Conservation (phyloP, 1,284 basidiomycete species). For the Tylopilus orsonianus region DNA sequence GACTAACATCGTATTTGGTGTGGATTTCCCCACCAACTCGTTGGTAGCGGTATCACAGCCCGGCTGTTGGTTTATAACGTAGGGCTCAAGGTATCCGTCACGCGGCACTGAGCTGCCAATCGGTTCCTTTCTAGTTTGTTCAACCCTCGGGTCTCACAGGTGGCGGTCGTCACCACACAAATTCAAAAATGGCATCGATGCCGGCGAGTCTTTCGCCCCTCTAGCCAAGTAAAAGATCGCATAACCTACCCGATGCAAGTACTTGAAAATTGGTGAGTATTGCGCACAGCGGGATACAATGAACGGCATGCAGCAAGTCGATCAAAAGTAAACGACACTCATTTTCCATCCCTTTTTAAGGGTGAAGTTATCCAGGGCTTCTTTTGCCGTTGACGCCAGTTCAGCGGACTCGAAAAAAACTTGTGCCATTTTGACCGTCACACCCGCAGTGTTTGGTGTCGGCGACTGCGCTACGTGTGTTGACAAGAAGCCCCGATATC, state of each 20-base stretch:
- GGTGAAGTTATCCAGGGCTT: constrained; percentile 76
- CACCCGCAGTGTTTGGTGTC: constrained; percentile 59
- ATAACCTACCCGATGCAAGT: not conserved
- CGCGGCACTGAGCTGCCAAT: not conserved
- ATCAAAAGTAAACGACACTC: constrained; percentile 70
- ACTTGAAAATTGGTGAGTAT: constrained; percentile 1
- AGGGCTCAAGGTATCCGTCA: not conserved
- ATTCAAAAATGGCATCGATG: constrained; percentile 3
- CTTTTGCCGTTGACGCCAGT: constrained; percentile 73
- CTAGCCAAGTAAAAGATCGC: not conserved
- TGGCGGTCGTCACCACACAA: not conserved
- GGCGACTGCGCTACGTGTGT: constrained; percentile 67
- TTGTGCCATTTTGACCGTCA: constrained; percentile 71
- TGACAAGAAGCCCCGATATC: constrained; percentile 76
- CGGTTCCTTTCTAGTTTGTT: too few species aligned
- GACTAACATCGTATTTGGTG: not conserved
- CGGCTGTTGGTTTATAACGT: too few species aligned
- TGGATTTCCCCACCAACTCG: not conserved
- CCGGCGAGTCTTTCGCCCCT: not conserved
- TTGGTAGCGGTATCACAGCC: too few species aligned
- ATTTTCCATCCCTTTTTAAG: constrained; percentile 82
- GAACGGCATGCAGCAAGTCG: constrained; percentile 19
- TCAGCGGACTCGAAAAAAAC: constrained; percentile 72
- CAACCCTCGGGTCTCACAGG: too few species aligned
- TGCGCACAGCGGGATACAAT: constrained; percentile 7